Conservation (phyloP, 2,329 filamentous ascomycete species). For the Ophiostoma perfectum region DNA sequence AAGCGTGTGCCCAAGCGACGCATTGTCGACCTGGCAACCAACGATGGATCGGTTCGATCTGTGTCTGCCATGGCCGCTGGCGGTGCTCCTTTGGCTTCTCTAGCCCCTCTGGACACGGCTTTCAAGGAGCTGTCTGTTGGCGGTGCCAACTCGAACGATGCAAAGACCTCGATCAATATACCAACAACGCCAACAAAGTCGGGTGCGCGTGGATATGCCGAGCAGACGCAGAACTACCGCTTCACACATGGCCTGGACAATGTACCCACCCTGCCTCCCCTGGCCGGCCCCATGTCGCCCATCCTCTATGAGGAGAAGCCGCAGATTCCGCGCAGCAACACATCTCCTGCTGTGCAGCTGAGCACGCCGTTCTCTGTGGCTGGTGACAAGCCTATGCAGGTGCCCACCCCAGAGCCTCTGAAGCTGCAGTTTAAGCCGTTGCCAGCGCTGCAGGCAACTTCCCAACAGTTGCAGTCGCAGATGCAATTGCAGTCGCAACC, state of each 20-base stretch:
- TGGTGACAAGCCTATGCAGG: not conserved
- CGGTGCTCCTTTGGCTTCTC: slow-evolving; percentile 10
- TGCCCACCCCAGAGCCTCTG: not conserved
- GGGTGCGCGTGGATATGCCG: not conserved
- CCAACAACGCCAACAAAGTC: not conserved
- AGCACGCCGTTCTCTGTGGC: not conserved
- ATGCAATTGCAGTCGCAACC: not conserved
- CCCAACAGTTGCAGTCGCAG: not conserved
- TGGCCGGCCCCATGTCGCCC: not conserved
- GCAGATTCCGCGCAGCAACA: not conserved
- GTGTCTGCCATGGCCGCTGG: not conserved
- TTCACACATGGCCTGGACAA: not conserved
- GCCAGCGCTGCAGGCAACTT: not conserved
- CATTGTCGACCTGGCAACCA: slow-evolving; percentile 59
- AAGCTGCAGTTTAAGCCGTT: slow-evolving; percentile 4
- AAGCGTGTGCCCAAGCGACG: slow-evolving; percentile 56
- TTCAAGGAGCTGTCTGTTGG: not conserved
- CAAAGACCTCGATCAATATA: too few relatives aligned
- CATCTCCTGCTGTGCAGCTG: slow-evolving; percentile 2
- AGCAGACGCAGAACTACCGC: not conserved
- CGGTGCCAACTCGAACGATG: not conserved
- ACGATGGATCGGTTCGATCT: slow-evolving; percentile 34
- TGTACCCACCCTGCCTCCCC: not conserved
- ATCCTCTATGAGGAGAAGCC: slow-evolving; percentile 12
- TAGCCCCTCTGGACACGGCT: slow-evolving; percentile 23